Percentiles rank a stretch among this genome's conserved stretches.
Conservation (phyloP, 148 eudicot species). For the Rhododendron ovatum region DNA sequence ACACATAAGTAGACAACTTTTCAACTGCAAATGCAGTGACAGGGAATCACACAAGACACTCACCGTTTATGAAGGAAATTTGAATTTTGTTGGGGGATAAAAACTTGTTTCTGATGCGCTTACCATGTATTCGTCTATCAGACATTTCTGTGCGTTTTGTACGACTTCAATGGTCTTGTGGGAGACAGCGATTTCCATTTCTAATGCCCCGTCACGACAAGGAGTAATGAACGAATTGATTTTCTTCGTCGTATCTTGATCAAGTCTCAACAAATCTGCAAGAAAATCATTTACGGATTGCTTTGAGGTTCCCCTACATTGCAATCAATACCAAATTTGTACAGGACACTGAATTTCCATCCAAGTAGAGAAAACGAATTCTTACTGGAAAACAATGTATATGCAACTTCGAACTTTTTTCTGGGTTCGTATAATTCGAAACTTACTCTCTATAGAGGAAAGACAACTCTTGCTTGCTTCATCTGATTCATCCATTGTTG, state of each 20-base stretch:
- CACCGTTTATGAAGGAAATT: neutral
- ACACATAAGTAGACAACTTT: neutral
- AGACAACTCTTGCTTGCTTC: conserved; percentile 1
- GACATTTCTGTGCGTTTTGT: conserved; percentile 21
- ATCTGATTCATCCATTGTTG: conserved; percentile 15
- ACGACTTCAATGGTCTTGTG: conserved; percentile 17
- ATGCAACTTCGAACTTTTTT: neutral
- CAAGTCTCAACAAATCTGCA: conserved; percentile 15
- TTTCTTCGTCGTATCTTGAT: neutral
- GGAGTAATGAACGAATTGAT: neutral
- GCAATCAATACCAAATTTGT: neutral
- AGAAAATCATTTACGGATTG: neutral
- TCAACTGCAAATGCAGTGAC: neutral
- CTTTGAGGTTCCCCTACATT: neutral
- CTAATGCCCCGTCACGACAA: conserved; percentile 7
- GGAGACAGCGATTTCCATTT: conserved; percentile 15
- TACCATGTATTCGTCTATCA: conserved; percentile 25
- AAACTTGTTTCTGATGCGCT: neutral
- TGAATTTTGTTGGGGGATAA: neutral
- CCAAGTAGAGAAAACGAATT: neutral
- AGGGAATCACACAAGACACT: neutral
- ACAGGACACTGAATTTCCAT: neutral
- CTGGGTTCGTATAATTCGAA: neutral
- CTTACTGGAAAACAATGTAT: neutral
- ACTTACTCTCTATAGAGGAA: conserved; percentile 19